Evolutionary conservation across 345 rosid genomes (phyloP).

Genomic region (Euphorbia lathyris): DNA sequence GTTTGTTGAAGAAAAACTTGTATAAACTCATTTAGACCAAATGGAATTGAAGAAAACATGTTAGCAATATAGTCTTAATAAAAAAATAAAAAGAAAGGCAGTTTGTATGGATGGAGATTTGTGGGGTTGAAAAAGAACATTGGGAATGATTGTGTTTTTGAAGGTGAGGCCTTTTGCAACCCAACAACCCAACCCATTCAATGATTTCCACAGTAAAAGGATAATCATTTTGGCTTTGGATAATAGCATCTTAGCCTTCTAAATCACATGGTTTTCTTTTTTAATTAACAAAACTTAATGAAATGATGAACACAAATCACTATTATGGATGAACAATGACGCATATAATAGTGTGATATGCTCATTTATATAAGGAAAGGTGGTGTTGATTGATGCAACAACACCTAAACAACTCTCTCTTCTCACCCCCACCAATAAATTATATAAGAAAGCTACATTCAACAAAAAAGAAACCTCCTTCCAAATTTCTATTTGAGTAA

Average conservation of each 20-base stretch:
- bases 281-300: not conserved
- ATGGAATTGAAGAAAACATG: not conserved
- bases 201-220: slow-evolving; percentile 29
- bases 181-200: slow-evolving; percentile 60
- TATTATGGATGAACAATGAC: slow-evolving; percentile 24
- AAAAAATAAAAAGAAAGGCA: not conserved
- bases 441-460: too few relatives aligned
- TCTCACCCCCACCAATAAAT: not conserved
- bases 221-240: slow-evolving; percentile 20
- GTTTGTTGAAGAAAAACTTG: not conserved
- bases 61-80: not conserved
- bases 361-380: slow-evolving; percentile 25
- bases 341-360: slow-evolving; percentile 22
- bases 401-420: slow-evolving; percentile 13
- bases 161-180: slow-evolving; percentile 43
- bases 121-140: slow-evolving; percentile 34
- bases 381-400: slow-evolving; percentile 41
- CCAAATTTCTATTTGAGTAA: not conserved
- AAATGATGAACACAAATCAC: slow-evolving; percentile 8
- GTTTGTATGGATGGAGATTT: slow-evolving; percentile 22
- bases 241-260: slow-evolving; percentile 36
- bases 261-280: slow-evolving; percentile 14
- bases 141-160: slow-evolving; percentile 30
- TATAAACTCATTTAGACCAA: not conserved
- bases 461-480: slow-evolving; percentile 6